A percentile compares a stretch with the other conserved stretches of the same genome.
Conservation (phyloP, 1,284 basidiomycete species). For the Puccinia hordei region DNA sequence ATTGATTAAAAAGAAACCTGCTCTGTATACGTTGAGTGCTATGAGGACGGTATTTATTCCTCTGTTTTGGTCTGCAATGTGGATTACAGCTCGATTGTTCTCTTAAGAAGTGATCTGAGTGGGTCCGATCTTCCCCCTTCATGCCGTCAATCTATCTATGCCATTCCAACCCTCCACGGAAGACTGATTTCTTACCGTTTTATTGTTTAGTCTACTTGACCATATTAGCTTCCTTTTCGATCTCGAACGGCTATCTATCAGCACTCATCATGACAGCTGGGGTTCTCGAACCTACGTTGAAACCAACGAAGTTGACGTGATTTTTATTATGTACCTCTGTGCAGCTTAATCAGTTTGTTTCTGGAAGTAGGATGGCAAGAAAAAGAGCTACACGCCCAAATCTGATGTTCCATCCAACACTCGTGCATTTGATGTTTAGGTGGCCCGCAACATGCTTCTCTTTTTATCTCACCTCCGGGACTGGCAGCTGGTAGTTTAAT, state of each 20-base stretch:
- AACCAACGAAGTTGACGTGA: constrained; percentile 55
- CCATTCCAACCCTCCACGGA: background rate
- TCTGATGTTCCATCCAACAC: background rate
- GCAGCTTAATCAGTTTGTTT: background rate
- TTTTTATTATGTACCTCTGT: background rate
- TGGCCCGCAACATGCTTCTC: constrained; percentile 55
- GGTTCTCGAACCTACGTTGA: constrained; percentile 54
- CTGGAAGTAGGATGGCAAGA: too few relatives aligned
- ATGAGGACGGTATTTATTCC: constrained; percentile 32
- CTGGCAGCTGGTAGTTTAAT: constrained; percentile 54
- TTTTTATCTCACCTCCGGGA: constrained; percentile 54
- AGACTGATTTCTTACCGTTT: background rate
- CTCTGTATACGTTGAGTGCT: background rate
- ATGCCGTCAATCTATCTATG: background rate
- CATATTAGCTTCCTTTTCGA: constrained; percentile 55
- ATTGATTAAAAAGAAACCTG: background rate
- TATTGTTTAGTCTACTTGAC: constrained; percentile 53
- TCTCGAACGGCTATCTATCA: constrained; percentile 57
- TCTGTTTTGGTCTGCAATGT: constrained; percentile 51
- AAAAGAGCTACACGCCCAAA: too few relatives aligned
- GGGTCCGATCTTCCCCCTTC: background rate
- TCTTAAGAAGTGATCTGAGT: constrained; percentile 56
- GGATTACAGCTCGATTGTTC: constrained; percentile 28
- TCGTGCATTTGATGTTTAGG: constrained; percentile 36
- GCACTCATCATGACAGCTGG: constrained; percentile 57